These are phyloP conservation scores for Leptographium flavum DNA, from an alignment of 2,329 filamentous ascomycete species.

Conservation along the genomic window DNA sequence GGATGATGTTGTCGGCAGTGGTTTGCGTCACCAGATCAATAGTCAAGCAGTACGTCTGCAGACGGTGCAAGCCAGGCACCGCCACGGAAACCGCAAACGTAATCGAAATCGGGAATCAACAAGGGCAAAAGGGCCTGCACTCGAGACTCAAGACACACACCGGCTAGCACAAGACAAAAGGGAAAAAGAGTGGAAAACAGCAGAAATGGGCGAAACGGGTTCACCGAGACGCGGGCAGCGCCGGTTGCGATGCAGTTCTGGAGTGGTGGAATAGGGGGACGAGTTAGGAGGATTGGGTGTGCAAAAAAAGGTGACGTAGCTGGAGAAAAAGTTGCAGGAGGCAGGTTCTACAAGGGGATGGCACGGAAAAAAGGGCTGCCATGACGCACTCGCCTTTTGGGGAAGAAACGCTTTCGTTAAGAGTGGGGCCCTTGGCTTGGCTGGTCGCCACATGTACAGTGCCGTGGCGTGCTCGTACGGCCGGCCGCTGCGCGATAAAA, in stretches of 20 bases:
- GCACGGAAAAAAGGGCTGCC: conserved; percentile 3
- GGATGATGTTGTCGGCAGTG: too few relatives aligned
- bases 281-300: not conserved
- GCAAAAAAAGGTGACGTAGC: conserved; percentile 12
- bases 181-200: not conserved
- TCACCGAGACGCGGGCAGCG: not conserved
- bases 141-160: too few relatives aligned
- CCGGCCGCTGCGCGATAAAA: not conserved
- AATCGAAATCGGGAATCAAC: not conserved
- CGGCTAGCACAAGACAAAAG: conserved; percentile 3
- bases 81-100: not conserved
- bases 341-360: conserved; percentile 1
- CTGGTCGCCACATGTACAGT: not conserved
- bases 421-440: not conserved
- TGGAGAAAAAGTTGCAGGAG: conserved; percentile 10
- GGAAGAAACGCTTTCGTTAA: not conserved
- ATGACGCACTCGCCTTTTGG: conserved; percentile 4
- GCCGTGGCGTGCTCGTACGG: not conserved
- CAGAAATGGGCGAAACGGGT: not conserved
- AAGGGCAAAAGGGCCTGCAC: too few relatives aligned
- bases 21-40: too few relatives aligned
- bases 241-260: not conserved
- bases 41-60: too few relatives aligned
- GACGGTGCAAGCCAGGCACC: not conserved
- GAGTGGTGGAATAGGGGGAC: not conserved